These are phyloP conservation scores for Jatropha podagrica DNA, from an alignment of 441 rosid species.

Conservation along the genomic window DNA sequence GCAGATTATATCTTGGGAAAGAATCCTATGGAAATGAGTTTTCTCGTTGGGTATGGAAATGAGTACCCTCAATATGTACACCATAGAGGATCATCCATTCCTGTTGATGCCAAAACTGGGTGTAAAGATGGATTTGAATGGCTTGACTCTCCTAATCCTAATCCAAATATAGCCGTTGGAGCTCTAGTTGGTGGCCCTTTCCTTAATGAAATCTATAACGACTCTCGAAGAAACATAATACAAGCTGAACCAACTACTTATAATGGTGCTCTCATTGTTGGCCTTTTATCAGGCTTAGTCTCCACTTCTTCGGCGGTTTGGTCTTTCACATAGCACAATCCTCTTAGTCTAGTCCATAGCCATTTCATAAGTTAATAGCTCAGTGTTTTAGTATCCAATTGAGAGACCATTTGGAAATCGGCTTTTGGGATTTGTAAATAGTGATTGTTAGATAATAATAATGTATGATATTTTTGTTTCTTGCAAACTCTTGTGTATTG, in stretches of 20 bases:
- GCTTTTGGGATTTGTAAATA: too few species aligned
- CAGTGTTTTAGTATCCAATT: background rate
- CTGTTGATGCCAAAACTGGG: constrained; percentile 57
- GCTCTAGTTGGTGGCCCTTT: constrained; percentile 86
- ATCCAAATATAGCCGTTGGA: constrained; percentile 79
- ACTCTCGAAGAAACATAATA: constrained; percentile 62
- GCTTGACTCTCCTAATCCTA: constrained; percentile 53
- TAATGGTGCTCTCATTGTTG: constrained; percentile 72
- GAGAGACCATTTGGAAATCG: too few species aligned
- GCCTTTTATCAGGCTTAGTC: constrained; percentile 78
- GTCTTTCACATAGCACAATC: constrained; percentile 31
- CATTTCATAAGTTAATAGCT: background rate
- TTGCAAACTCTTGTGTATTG: too few species aligned
- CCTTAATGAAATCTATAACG: constrained; percentile 65
- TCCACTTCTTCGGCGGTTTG: constrained; percentile 53
- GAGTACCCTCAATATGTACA: constrained; percentile 68
- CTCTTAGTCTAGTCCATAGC: background rate
- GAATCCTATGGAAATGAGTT: constrained; percentile 74
- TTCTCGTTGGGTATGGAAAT: constrained; percentile 78
- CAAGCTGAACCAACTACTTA: constrained; percentile 84
- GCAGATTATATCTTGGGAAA: constrained; percentile 81
- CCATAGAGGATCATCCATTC: constrained; percentile 92
- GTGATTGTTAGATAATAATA: too few species aligned
- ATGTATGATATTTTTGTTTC: too few species aligned
- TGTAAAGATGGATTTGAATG: constrained; percentile 72